Percentiles rank a stretch among this genome's conserved stretches.
Conservation (phyloP, 176 grass and related monocot species). For the Bolboschoenus planiculmis region DNA sequence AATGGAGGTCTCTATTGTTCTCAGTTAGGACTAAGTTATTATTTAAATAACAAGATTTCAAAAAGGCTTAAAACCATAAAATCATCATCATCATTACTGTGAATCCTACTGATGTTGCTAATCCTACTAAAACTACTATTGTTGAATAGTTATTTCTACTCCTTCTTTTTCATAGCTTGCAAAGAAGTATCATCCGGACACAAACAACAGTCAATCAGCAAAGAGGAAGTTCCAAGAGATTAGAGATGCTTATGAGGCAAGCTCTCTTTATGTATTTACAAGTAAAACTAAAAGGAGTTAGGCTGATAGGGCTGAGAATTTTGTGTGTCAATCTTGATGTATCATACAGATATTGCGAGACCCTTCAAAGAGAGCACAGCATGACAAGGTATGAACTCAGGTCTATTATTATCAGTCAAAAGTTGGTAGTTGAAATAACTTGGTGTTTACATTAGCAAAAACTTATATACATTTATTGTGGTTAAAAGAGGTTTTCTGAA, state of each 20-base stretch:
- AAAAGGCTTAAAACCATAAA: neutral
- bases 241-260: conserved; percentile 91
- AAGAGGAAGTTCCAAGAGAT: conserved; percentile 93
- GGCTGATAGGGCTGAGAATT: conserved; percentile 11
- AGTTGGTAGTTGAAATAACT: neutral
- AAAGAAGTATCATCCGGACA: conserved; percentile 94
- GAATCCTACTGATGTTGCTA: neutral
- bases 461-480: conserved; percentile 12
- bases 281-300: conserved; percentile 20
- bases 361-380: conserved; percentile 64
- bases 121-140: neutral
- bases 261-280: conserved; percentile 20
- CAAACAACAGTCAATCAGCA: conserved; percentile 60
- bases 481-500: conserved; percentile 56
- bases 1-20: neutral
- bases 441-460: neutral
- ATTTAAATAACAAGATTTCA: neutral
- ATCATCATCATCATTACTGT: neutral
- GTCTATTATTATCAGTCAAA: neutral
- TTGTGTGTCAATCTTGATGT: conserved; percentile 29
- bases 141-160: neutral
- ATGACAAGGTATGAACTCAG: conserved; percentile 63
- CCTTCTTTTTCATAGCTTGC: conserved; percentile 51
- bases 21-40: neutral
- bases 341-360: conserved; percentile 65